These are phyloP conservation scores for Dictyostelium brefeldianum DNA, from an alignment of 78 protist genomes.

Conservation along the genomic window DNA sequence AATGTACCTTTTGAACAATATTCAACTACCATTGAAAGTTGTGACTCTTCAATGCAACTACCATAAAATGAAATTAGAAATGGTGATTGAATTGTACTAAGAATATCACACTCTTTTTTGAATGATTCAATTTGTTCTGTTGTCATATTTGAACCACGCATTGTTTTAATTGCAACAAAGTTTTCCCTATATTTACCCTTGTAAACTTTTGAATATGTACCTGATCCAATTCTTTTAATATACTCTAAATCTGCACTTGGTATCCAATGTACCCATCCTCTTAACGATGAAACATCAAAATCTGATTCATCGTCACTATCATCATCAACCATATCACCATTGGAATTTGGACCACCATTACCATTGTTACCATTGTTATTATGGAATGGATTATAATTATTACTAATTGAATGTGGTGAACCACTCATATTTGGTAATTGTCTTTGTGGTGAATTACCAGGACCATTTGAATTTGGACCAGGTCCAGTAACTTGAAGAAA, in stretches of 20 bases:
- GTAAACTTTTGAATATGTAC: constrained; percentile 80
- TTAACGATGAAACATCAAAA: constrained; percentile 18
- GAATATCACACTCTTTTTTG: constrained; percentile 61
- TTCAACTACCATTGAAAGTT: constrained; percentile 84
- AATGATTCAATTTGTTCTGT: constrained; percentile 67
- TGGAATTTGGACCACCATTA: neutral
- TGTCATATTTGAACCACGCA: constrained; percentile 77
- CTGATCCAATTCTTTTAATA: constrained; percentile 81
- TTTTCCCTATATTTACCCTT: constrained; percentile 76
- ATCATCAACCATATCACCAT: neutral
- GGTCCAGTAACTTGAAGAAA: constrained; percentile 61
- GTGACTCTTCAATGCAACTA: constrained; percentile 51
- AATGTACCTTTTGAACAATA: constrained; percentile 83
- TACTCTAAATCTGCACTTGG: constrained; percentile 78
- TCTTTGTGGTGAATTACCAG: constrained; percentile 55
- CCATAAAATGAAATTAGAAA: constrained; percentile 70
- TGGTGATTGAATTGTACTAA: constrained; percentile 70
- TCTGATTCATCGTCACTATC: constrained; percentile 41
- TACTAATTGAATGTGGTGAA: neutral
- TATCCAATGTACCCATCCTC: constrained; percentile 76
- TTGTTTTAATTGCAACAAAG: constrained; percentile 77
- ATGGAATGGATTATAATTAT: neutral
- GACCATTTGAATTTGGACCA: constrained; percentile 1
- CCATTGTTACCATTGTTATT: neutral
- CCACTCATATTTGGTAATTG: constrained; percentile 11